Conservation (phyloP, 345 rosid species). For the Acer saccharum region DNA sequence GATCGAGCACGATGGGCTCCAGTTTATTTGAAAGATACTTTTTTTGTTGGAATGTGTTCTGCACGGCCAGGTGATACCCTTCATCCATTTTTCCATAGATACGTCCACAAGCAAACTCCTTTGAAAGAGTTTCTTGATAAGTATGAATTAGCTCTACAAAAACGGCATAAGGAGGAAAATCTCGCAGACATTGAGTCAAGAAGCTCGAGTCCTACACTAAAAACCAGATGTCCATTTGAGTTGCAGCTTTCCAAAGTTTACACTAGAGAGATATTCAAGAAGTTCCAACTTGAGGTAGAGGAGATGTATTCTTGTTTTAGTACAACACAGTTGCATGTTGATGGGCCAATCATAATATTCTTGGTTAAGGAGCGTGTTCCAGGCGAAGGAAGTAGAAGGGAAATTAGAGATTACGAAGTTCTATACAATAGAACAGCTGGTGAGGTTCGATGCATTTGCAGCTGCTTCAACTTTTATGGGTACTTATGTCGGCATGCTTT, state of each 20-base stretch:
- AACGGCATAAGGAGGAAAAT: constrained; percentile 74
- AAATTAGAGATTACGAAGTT: constrained; percentile 69
- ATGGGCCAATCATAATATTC: constrained; percentile 68
- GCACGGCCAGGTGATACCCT: constrained; percentile 54
- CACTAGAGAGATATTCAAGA: constrained; percentile 67
- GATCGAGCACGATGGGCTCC: constrained; percentile 85
- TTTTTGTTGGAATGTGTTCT: constrained; percentile 64
- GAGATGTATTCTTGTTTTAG: constrained; percentile 89
- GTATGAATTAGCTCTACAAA: constrained; percentile 72
- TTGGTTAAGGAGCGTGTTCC: constrained; percentile 70
- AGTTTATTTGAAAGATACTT: constrained; percentile 71
- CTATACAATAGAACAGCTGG: constrained; percentile 67
- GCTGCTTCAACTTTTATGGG: constrained; percentile 83
- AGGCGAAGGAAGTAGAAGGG: constrained; percentile 58
- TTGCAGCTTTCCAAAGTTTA: constrained; percentile 73
- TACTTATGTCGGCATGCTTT: constrained; percentile 86
- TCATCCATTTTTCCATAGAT: constrained; percentile 63
- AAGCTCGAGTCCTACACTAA: constrained; percentile 45
- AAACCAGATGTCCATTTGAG: constrained; percentile 78
- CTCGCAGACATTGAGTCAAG: constrained; percentile 62
- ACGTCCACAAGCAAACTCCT: constrained; percentile 74
- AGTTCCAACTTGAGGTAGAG: constrained; percentile 78
- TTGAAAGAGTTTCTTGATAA: constrained; percentile 89
- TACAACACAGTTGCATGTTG: constrained; percentile 66
- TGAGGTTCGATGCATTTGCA: constrained; percentile 83